Evolutionary conservation across 2,329 filamentous ascomycete genomes (phyloP), one percentile per base, ranked within the genome.

Genomic region (Teratosphaeria destructans): DNA sequence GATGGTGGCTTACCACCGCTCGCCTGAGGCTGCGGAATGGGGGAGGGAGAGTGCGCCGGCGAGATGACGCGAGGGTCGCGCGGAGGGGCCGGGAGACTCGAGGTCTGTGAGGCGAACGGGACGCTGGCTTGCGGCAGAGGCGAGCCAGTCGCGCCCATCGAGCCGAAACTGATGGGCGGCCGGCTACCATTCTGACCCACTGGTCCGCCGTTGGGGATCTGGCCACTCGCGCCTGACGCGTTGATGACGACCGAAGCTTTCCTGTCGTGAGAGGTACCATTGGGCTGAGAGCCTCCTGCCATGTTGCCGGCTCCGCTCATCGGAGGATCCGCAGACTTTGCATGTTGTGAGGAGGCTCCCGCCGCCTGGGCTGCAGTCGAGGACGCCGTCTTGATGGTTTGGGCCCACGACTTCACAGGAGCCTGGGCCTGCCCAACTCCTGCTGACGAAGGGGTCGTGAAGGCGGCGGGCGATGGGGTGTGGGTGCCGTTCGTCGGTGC

Each of bases 191-290:
- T 81, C 63, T 79, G 73, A 60, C 79, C 80, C 49, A 85, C 83
- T 59, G 82, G 81, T 59, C 85, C 88, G 68, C 90, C 90, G 80
- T 95, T 95, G 67, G 87, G 82, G 62, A 86, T 83, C 73, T 85
- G 89, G 71, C 86, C 86, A 67, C 82, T 88, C 59, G 89, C 84
- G 67, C 88, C 89, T 72, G 89, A 88, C 67, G 90, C 87, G 74
- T 85, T 91, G 79, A 96, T 96, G 70, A 92, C 95, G 70, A 96
- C 88, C 19, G 93, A 96, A 65, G 86, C 85, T 78, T 95, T 96
- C 73, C 90, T 85, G 72, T 81, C 82, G 78, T 97, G 92, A 72
- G 70, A 62, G 55, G 69, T 77, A 69, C 89, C 89, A 83, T 95
- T 94, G 68, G 84, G 76, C 70, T 70, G 68, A 60, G 68, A 66